These are phyloP conservation scores for Ampelomyces quisqualis DNA, from an alignment of 2,329 filamentous ascomycete species.

Conservation along the genomic window DNA sequence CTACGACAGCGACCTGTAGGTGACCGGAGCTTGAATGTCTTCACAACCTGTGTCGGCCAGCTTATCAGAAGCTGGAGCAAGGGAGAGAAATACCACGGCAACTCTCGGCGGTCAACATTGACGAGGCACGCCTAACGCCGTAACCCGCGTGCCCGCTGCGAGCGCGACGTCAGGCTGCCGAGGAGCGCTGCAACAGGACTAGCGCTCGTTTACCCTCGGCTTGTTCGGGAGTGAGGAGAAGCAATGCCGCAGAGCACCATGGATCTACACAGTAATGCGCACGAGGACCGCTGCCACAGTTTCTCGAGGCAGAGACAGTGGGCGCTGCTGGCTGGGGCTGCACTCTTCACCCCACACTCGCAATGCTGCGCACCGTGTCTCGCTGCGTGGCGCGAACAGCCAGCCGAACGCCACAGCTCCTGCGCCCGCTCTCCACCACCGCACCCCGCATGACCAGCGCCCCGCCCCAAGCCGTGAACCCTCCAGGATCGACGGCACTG, in stretches of 20 bases:
- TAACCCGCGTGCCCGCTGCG: constrained; percentile 33
- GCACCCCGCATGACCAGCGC: constrained; percentile 55
- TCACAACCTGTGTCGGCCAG: constrained; percentile 2
- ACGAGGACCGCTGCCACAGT: too few species aligned
- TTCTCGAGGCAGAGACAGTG: constrained; percentile 7
- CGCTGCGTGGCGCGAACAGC: constrained; percentile 36
- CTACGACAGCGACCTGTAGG: constrained; percentile 16
- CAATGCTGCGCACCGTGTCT: constrained; percentile 43
- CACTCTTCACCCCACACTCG: constrained; percentile 9
- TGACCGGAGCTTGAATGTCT: constrained; percentile 1
- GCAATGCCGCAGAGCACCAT: constrained; percentile 23
- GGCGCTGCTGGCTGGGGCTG: constrained; percentile 12
- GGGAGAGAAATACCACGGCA: constrained; percentile 29
- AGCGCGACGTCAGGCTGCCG: constrained; percentile 27
- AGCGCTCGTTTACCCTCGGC: constrained; percentile 36
- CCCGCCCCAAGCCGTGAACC: constrained; percentile 56
- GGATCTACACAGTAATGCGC: too few species aligned
- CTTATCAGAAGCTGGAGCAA: constrained; percentile 7
- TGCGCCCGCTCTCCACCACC: constrained; percentile 47
- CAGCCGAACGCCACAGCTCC: constrained; percentile 29
- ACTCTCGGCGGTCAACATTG: constrained; percentile 30
- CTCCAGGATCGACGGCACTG: constrained; percentile 61
- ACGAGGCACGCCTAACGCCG: constrained; percentile 20
- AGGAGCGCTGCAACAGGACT: constrained; percentile 31
- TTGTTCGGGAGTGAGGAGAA: constrained; percentile 29